Evolutionary conservation across 371 early-diverging fungal species (phyloP).

Genomic region (Polyrhizophydium stewartii): DNA sequence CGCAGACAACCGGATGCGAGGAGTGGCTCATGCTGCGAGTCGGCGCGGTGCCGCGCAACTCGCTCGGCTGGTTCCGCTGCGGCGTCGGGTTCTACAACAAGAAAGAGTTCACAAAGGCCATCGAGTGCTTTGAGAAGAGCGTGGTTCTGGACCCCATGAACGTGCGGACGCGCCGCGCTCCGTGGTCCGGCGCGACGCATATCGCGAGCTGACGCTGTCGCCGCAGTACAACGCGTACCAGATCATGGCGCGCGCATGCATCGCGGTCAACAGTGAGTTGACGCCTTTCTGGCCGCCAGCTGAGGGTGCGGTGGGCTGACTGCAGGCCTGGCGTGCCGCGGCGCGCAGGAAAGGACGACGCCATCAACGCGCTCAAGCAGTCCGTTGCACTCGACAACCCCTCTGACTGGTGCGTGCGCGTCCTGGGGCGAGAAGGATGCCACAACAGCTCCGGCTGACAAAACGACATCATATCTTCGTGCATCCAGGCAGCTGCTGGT

Average conservation of each 20-base stretch:
- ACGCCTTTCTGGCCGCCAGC: background rate
- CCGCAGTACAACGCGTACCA: slow-evolving; percentile 51
- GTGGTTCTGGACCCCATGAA: slow-evolving; percentile 48
- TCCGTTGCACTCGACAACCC: slow-evolving; percentile 53
- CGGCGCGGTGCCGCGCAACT: slow-evolving; percentile 46
- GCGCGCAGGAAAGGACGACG: slow-evolving; percentile 46
- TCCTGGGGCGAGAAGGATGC: too few species aligned
- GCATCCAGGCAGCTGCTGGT: slow-evolving; percentile 43
- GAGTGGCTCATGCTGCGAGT: slow-evolving; percentile 53
- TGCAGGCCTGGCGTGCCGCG: background rate
- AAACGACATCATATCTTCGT: too few species aligned
- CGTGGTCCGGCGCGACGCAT: background rate
- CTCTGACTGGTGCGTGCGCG: slow-evolving; percentile 46
- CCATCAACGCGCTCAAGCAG: slow-evolving; percentile 49
- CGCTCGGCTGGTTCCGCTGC: slow-evolving; percentile 53
- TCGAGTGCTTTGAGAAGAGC: slow-evolving; percentile 52
- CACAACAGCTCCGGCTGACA: too few species aligned
- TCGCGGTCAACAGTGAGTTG: slow-evolving; percentile 49
- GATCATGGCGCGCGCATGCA: slow-evolving; percentile 54
- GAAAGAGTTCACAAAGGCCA: slow-evolving; percentile 46
- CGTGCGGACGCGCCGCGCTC: slow-evolving; percentile 15
- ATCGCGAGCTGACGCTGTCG: background rate
- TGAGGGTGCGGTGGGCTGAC: background rate
- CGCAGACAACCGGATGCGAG: slow-evolving; percentile 22
- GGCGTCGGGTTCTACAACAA: slow-evolving; percentile 58